A percentile compares a stretch with the other conserved stretches of the same genome.
Evolutionary conservation across 805 yeast genomes (phyloP).

Genomic region (Candida ficus): DNA sequence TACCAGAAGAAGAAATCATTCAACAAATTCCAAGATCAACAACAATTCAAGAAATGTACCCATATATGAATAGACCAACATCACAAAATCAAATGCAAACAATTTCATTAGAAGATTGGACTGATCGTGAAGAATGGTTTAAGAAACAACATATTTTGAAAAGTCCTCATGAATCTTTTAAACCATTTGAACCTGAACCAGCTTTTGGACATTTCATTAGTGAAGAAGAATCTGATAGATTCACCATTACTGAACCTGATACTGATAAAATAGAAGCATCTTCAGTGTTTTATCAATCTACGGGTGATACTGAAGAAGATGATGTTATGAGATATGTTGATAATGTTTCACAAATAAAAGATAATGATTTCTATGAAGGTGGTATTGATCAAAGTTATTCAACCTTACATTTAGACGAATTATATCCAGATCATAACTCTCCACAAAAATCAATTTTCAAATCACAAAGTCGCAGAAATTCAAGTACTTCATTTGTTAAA

Average conservation of each 20-base stretch:
- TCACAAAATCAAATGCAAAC: slow-evolving; percentile 14
- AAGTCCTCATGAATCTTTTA: background rate
- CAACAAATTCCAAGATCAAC: slow-evolving; percentile 22
- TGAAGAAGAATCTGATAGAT: slow-evolving; percentile 1
- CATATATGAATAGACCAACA: slow-evolving; percentile 6
- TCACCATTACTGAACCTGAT: background rate
- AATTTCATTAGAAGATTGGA: slow-evolving; percentile 21
- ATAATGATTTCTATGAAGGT: slow-evolving; percentile 9
- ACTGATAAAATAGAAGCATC: background rate
- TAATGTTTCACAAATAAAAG: slow-evolving; percentile 10
- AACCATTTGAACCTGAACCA: slow-evolving; percentile 1
- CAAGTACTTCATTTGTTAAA: slow-evolving; percentile 13
- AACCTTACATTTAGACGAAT: slow-evolving; percentile 14
- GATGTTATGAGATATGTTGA: slow-evolving; percentile 20
- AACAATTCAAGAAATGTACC: slow-evolving; percentile 13
- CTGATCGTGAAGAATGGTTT: slow-evolving; percentile 9
- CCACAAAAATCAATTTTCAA: slow-evolving; percentile 24
- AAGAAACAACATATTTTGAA: slow-evolving; percentile 5
- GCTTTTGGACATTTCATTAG: background rate
- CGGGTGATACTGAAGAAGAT: slow-evolving; percentile 6
- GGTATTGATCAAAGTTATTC: slow-evolving; percentile 19
- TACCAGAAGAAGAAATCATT: slow-evolving; percentile 11
- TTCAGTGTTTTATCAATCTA: background rate
- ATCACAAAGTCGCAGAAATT: slow-evolving; percentile 16
- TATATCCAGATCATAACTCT: slow-evolving; percentile 14